Percentiles rank a stretch among this genome's conserved stretches.
phyloP scores from a whole-genome alignment of 1,139 yeast genomes.

The Yamadazyma sp. region DNA sequence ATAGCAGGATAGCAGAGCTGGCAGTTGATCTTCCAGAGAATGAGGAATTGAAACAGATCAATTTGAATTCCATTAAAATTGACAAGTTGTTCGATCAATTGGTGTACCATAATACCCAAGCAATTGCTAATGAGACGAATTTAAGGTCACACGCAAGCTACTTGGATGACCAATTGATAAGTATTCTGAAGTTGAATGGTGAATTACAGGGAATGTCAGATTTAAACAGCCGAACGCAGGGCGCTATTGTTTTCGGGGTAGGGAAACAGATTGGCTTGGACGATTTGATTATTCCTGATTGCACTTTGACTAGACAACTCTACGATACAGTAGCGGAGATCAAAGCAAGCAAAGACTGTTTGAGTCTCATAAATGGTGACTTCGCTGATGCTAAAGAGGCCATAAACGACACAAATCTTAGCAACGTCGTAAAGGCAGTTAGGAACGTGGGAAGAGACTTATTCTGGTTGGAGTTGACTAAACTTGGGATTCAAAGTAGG shows the following conservation, averaged over 20 bases:
- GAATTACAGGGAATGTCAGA: slow-evolving; percentile 25
- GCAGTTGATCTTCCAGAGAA: slow-evolving; percentile 17
- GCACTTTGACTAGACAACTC: slow-evolving; percentile 46
- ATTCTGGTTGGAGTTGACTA: slow-evolving; percentile 51
- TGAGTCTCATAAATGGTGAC: slow-evolving; percentile 57
- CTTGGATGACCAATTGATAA: slow-evolving; percentile 29
- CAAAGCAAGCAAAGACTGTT: slow-evolving; percentile 67
- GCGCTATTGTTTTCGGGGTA: slow-evolving; percentile 19
- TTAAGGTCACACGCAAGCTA: slow-evolving; percentile 35
- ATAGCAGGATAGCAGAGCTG: slow-evolving; percentile 24
- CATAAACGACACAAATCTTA: slow-evolving; percentile 40
- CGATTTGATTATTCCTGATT: slow-evolving; percentile 42
- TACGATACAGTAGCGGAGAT: slow-evolving; percentile 68
- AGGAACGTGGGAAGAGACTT: slow-evolving; percentile 75
- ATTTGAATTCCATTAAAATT: slow-evolving; percentile 20
- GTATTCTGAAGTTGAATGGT: slow-evolving; percentile 26
- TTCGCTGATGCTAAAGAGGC: slow-evolving; percentile 35
- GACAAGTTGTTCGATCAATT: slow-evolving; percentile 35
- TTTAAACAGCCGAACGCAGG: slow-evolving; percentile 19
- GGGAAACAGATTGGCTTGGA: slow-evolving; percentile 24
- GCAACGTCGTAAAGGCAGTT: slow-evolving; percentile 55
- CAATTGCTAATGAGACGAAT: slow-evolving; percentile 34
- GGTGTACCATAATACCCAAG: slow-evolving; percentile 38
- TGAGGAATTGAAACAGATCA: slow-evolving; percentile 11
- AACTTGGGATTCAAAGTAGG: slow-evolving; percentile 26